Evolutionary conservation across 108 stramenopile genomes (phyloP).

Genomic region (Fragilaria radians): DNA sequence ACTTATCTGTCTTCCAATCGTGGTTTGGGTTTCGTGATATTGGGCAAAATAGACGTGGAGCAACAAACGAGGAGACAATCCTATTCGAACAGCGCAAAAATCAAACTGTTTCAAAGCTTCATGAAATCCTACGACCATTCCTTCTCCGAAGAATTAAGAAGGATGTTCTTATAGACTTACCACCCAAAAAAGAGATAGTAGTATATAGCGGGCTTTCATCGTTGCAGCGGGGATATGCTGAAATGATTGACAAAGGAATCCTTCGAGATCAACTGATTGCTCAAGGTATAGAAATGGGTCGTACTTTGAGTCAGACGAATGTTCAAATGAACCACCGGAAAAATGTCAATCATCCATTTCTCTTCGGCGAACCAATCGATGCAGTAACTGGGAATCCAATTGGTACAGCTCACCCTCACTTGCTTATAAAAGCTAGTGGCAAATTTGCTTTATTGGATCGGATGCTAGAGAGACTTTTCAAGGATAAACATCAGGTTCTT

Average conservation of each 20-base stretch:
- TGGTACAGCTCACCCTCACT: slow-evolving; percentile 85
- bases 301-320: slow-evolving; percentile 84
- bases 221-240: slow-evolving; percentile 78
- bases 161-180: slow-evolving; percentile 88
- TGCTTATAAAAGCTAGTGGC: slow-evolving; percentile 87
- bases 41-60: slow-evolving; percentile 81
- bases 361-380: slow-evolving; percentile 93
- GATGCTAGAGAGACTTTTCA: slow-evolving; percentile 84
- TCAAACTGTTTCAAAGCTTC: slow-evolving; percentile 91
- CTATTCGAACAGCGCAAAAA: slow-evolving; percentile 82
- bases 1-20: slow-evolving; percentile 92
- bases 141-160: slow-evolving; percentile 90
- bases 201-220: slow-evolving; percentile 93
- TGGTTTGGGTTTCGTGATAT: slow-evolving; percentile 98
- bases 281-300: slow-evolving; percentile 68
- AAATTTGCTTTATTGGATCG: slow-evolving; percentile 97
- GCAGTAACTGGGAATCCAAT: slow-evolving; percentile 66
- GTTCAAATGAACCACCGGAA: slow-evolving; percentile 94
- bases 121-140: slow-evolving; percentile 96
- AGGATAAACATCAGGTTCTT: slow-evolving; percentile 94
- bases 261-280: slow-evolving; percentile 62
- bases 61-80: slow-evolving; percentile 87
- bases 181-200: slow-evolving; percentile 93
- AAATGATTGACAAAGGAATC: slow-evolving; percentile 78
- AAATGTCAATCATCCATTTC: slow-evolving; percentile 94